Percentiles rank a stretch among this genome's conserved stretches.
Evolutionary conservation across 2,329 filamentous ascomycete species (phyloP).

Genomic region (Leptographium flavum): DNA sequence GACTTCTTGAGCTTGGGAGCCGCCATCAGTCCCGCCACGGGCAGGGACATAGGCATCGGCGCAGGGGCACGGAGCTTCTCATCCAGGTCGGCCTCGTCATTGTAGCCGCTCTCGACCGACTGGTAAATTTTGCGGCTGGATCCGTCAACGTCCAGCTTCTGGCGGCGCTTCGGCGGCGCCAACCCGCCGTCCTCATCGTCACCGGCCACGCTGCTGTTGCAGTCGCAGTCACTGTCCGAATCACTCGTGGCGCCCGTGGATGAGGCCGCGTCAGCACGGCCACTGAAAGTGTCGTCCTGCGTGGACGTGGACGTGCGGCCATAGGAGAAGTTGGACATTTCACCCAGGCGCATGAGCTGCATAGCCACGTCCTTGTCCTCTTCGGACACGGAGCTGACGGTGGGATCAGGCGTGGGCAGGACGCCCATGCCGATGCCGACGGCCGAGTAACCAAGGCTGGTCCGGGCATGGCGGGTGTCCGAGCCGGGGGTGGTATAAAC

Average conservation of each 20-base stretch:
- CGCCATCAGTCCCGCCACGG: constrained; percentile 16
- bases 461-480: constrained; percentile 51
- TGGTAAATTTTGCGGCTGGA: constrained; percentile 32
- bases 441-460: constrained; percentile 41
- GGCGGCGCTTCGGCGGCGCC: constrained; percentile 38
- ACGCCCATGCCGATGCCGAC: constrained; percentile 34
- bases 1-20: constrained; percentile 27
- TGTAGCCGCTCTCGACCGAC: constrained; percentile 29
- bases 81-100: constrained; percentile 47
- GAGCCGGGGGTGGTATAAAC: constrained; percentile 49
- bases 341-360: constrained; percentile 89
- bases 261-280: constrained; percentile 70
- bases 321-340: constrained; percentile 86
- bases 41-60: constrained; percentile 4
- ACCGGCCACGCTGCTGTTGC: constrained; percentile 37
- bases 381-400: constrained; percentile 93
- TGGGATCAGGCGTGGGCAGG: constrained; percentile 90
- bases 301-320: constrained; percentile 89
- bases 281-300: constrained; percentile 84
- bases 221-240: constrained; percentile 58
- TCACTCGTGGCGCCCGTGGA: constrained; percentile 78
- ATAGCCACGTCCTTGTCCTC: constrained; percentile 88
- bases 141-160: constrained; percentile 35
- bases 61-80: constrained; percentile 29
- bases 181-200: constrained; percentile 46